Base-by-base conservation (phyloP, 2,329 filamentous ascomycete genomes). In the Niveomyces coronatus region DNA sequence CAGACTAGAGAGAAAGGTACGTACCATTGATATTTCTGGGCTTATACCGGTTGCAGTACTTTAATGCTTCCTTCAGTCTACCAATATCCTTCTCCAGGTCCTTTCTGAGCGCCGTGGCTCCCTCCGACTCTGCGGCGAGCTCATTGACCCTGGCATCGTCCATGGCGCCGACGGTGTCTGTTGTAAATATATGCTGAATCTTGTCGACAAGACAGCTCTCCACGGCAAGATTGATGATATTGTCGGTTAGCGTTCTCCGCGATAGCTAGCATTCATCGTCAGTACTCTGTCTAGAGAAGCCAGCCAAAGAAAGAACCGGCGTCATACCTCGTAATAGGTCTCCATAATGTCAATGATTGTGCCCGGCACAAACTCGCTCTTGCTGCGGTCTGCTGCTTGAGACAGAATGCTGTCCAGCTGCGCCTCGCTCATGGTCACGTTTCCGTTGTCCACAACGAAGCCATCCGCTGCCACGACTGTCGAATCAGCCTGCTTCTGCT, bases 161-260 rank as follows among this genome's bases (percentile, higher is more conserved):
- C 54, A 67, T 58, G 2, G 34, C 37, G 24, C 52, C 48, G 1
- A 68, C 54, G 0, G 43, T 50, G 1, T 47, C 47, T 4, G 57
- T 49, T 0, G 55, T 61, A 24, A 68, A 50, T 3, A 68, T 60
- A 0, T 27, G 32, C 4, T 53, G 51, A 1, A 69, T 33, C 3
- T 61, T 54, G 0, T 35, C 44, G 2, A 69, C 47, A 2, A 69
- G 54, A 36, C 61, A 65, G 34, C 60, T 62, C 43, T 68, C 65
- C 1, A 65, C 50, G 0, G 54, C 64, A 3, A 67, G 53, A 10
- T 54, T 62, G 19, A 60, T 53, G 16, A 68, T 50, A 23, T 65
- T 64, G 17, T 70, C 58, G 2, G 61, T 50, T 31, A 68, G 65
- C 0, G 55, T 60, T 18, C 57, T 43, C 5, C 63, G 51, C 1